Percentiles rank a stretch among this genome's conserved stretches.
These are phyloP conservation scores for Salvia rosmarinus DNA, from an alignment of 257 asterid genomes.

Conservation along the genomic window DNA sequence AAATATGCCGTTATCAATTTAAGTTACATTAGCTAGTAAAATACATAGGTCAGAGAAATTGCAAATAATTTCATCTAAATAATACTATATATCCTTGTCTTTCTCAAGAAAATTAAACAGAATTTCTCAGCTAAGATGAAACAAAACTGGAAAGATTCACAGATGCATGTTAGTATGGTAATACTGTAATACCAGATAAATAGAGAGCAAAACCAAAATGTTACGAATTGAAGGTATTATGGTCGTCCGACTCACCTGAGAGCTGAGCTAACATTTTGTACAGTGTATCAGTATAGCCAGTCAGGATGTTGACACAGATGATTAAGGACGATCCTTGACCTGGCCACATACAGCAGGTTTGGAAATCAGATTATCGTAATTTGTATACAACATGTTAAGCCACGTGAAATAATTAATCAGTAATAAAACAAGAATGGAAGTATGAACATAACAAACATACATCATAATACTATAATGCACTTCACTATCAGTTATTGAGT, in stretches of 20 bases:
- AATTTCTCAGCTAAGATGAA: slow-evolving; percentile 4
- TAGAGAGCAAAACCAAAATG: slow-evolving; percentile 13
- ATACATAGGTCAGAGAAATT: slow-evolving; percentile 1
- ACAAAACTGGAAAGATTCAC: slow-evolving; percentile 12
- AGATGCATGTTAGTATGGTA: neutral
- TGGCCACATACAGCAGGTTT: slow-evolving; percentile 44
- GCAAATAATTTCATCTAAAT: neutral
- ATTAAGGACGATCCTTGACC: slow-evolving; percentile 98
- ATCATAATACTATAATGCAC: neutral
- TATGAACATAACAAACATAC: neutral
- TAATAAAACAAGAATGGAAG: neutral
- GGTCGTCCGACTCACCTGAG: slow-evolving; percentile 56
- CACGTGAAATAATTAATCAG: slow-evolving; percentile 6
- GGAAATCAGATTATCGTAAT: slow-evolving; percentile 26
- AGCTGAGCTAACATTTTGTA: slow-evolving; percentile 88
- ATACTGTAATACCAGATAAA: neutral
- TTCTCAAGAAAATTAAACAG: slow-evolving; percentile 11
- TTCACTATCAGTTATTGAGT: slow-evolving; percentile 5
- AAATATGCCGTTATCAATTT: slow-evolving; percentile 13
- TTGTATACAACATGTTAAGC: neutral
- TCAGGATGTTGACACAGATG: slow-evolving; percentile 89
- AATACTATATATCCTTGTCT: neutral
- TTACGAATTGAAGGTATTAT: neutral
- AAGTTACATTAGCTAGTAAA: neutral
- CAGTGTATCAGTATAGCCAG: slow-evolving; percentile 93